Evolutionary conservation across 2,329 filamentous ascomycete genomes (phyloP), one percentile per base, ranked within the genome.

Genomic region (Aspergillus quadrilineatus): DNA sequence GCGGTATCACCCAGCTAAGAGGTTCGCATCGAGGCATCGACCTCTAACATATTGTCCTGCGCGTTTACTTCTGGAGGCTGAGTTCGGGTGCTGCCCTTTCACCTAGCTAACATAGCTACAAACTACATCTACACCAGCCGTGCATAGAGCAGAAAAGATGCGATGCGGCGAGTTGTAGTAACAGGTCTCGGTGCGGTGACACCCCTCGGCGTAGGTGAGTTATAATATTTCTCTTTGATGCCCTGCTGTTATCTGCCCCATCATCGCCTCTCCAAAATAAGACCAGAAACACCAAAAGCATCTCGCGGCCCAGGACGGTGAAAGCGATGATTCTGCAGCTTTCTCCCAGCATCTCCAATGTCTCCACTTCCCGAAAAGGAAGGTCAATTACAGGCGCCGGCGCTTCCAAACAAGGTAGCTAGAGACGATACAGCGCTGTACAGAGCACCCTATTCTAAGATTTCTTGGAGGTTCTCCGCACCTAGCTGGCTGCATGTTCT

Each of bases 121-220:
- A 12, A 43, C 7, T 26, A 17, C 15, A 41, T 53, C 51, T 53
- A 26, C 41, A 10, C 36, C 30, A 12, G 44, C 34, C 6, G 29
- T 39, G 7, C 12, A 53, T 53, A 22, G 8, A 10, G 22, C 5
- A 44, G 30, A 57, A 53, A 62, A 57, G 44, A 65, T 65, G 60
- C 62, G 57, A 76, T 79, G 77, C 76, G 77, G 65, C 85, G 89
- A 66, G 90, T 94, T 65, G 90, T 93, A 67, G 87, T 94, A 70
- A 94, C 90, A 52, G 90, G 90, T 68, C 80, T 94, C 49, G 90
- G 90, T 60, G 89, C 89, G 70, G 83, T 94, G 66, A 91, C 89
- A 63, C 92, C 92, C 57, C 80, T 97, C 28, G 92, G 90, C 60
- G 85, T 95, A 57, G 91, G 84, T 85, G 69, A 61, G 73, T 72